Conservation (phyloP, 768 basidiomycete species). For the Pleurotus pulmonarius region DNA sequence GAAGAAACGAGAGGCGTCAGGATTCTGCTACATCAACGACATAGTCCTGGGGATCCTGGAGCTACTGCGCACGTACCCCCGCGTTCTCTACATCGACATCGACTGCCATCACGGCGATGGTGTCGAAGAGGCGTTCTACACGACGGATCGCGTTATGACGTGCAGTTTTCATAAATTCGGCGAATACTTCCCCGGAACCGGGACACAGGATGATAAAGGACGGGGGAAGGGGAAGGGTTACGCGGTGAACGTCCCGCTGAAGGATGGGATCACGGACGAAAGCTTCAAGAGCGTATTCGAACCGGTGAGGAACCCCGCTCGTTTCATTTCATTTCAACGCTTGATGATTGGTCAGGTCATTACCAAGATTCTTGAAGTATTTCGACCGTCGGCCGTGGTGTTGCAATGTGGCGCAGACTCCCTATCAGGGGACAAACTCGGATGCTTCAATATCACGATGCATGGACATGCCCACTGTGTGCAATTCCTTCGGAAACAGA, state of each 20-base stretch:
- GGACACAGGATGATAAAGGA: constrained; percentile 56
- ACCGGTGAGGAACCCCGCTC: constrained; percentile 54
- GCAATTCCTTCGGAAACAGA: constrained; percentile 94
- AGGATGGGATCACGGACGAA: constrained; percentile 94
- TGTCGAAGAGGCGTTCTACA: constrained; percentile 99
- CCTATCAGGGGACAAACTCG: constrained; percentile 92
- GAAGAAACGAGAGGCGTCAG: constrained; percentile 98
- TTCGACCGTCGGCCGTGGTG: constrained; percentile 92
- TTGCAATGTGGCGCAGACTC: constrained; percentile 98
- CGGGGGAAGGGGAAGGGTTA: constrained; percentile 88
- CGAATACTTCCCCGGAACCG: constrained; percentile 98
- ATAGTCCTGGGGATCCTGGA: constrained; percentile 97
- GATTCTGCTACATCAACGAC: constrained; percentile 91
- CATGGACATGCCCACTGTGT: constrained; percentile 97
- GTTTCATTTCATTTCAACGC: background rate
- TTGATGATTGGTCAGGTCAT: constrained; percentile 54
- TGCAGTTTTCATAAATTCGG: constrained; percentile 98
- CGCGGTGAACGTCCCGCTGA: constrained; percentile 89
- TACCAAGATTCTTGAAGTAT: constrained; percentile 88
- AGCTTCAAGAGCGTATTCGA: constrained; percentile 95
- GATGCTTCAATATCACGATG: constrained; percentile 96
- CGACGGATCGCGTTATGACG: constrained; percentile 98
- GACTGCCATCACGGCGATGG: constrained; percentile 99
- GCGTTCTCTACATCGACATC: constrained; percentile 97
- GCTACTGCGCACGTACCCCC: constrained; percentile 89